These are phyloP conservation scores for Kodamaea sp. DNA, from an alignment of 1,139 yeast genomes.

Conservation along the genomic window DNA sequence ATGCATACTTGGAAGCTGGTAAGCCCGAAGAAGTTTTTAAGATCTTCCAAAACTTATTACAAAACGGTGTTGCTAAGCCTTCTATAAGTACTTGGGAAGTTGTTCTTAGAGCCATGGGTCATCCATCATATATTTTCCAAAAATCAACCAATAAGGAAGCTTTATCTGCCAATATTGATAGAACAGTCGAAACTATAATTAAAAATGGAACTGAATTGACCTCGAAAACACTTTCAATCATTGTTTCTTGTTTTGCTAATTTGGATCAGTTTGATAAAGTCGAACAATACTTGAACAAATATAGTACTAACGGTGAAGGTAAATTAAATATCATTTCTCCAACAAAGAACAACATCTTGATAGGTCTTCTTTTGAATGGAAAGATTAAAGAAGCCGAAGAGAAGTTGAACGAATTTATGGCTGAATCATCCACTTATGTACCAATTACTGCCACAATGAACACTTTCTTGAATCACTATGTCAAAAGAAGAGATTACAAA, in stretches of 20 bases:
- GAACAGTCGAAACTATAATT: slow-evolving; percentile 29
- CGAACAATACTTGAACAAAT: slow-evolving; percentile 23
- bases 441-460: slow-evolving; percentile 38
- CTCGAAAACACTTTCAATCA: slow-evolving; percentile 29
- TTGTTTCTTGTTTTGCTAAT: slow-evolving; percentile 37
- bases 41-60: slow-evolving; percentile 32
- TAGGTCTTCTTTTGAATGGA: slow-evolving; percentile 32
- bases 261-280: slow-evolving; percentile 33
- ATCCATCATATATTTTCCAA: slow-evolving; percentile 22
- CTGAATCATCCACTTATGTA: slow-evolving; percentile 23
- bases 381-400: slow-evolving; percentile 34
- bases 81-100: slow-evolving; percentile 34
- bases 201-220: slow-evolving; percentile 23
- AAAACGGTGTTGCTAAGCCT: slow-evolving; percentile 26
- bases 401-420: slow-evolving; percentile 27
- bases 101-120: slow-evolving; percentile 36
- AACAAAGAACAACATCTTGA: slow-evolving; percentile 35
- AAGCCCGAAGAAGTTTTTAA: slow-evolving; percentile 31
- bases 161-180: slow-evolving; percentile 23
- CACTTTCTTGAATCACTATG: slow-evolving; percentile 32
- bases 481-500: slow-evolving; percentile 27
- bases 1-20: slow-evolving; percentile 29
- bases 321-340: slow-evolving; percentile 25
- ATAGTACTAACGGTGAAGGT: slow-evolving; percentile 18
- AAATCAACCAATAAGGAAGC: slow-evolving; percentile 15